phyloP scores from a whole-genome alignment of 305 asterid genomes.

The Coffea humblotiana region DNA sequence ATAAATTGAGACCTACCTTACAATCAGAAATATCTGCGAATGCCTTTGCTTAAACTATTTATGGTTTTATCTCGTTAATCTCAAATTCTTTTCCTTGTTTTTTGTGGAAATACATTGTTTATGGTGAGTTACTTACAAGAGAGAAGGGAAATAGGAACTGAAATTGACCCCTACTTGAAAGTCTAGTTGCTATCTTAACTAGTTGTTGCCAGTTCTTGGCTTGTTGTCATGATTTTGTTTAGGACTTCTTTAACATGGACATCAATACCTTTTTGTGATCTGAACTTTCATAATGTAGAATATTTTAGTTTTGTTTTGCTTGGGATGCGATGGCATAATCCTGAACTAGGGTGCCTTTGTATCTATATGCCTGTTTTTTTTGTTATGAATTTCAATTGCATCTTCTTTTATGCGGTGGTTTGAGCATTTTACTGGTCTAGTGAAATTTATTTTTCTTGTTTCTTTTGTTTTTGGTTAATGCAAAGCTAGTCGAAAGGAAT shows the following conservation, averaged over 20 bases:
- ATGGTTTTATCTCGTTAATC: neutral
- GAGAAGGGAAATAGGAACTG: neutral
- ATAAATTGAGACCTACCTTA: neutral
- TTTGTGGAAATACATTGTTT: neutral
- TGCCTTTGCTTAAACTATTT: neutral
- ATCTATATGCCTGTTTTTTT: neutral
- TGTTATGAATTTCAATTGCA: neutral
- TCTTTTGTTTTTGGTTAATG: constrained; percentile 56
- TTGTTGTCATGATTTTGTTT: neutral
- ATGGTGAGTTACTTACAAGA: neutral
- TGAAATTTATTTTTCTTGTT: constrained; percentile 31
- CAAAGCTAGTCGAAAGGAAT: constrained; percentile 99
- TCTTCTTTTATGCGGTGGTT: constrained; percentile 1
- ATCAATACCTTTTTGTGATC: neutral
- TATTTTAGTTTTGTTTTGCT: neutral
- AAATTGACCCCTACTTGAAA: neutral
- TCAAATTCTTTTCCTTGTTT: neutral
- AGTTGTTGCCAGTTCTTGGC: neutral
- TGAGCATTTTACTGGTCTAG: neutral
- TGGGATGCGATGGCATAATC: neutral
- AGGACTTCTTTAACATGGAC: neutral
- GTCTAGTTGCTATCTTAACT: neutral
- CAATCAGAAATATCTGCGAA: too few species aligned
- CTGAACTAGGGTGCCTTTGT: neutral
- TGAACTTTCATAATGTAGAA: neutral